These are phyloP conservation scores for Globisporangium spinosum DNA, from an alignment of 352 stramenopile species.

Conservation along the genomic window DNA sequence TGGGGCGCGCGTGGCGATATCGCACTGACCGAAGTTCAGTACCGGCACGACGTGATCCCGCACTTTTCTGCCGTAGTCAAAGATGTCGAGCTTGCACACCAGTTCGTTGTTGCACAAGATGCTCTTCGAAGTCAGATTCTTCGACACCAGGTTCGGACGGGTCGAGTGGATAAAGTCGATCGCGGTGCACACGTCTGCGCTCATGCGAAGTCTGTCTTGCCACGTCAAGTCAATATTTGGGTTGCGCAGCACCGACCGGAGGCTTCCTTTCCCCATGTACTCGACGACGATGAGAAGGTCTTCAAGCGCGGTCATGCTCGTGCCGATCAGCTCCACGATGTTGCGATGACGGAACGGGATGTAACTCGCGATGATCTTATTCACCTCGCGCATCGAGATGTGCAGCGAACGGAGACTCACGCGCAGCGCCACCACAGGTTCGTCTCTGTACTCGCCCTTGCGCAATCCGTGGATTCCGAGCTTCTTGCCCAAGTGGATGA, in stretches of 20 bases:
- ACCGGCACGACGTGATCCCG: conserved; percentile 42
- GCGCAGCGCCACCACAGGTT: conserved; percentile 52
- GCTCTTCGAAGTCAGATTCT: conserved; percentile 54
- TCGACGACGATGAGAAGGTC: conserved; percentile 71
- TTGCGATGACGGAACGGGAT: conserved; percentile 61
- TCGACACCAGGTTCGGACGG: conserved; percentile 31
- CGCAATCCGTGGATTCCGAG: conserved; percentile 49
- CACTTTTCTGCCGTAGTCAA: conserved; percentile 55
- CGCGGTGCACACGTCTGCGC: conserved; percentile 40
- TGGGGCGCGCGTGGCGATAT: conserved; percentile 50
- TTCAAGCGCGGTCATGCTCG: conserved; percentile 47
- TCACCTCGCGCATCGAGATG: conserved; percentile 36
- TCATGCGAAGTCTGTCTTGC: conserved; percentile 48
- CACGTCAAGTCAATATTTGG: conserved; percentile 49
- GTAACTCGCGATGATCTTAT: conserved; percentile 51
- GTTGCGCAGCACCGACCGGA: conserved; percentile 50
- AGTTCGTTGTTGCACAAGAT: conserved; percentile 51
- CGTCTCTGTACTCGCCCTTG: conserved; percentile 39
- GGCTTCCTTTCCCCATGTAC: conserved; percentile 67
- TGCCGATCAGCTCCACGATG: conserved; percentile 63
- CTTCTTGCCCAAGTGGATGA: conserved; percentile 49
- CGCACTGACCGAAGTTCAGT: conserved; percentile 46
- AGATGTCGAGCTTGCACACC: conserved; percentile 76
- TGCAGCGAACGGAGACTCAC: conserved; percentile 37
- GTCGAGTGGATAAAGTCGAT: conserved; percentile 51